Conservation (phyloP, 2,329 filamentous ascomycete species). For the Sporothrix protearum region DNA sequence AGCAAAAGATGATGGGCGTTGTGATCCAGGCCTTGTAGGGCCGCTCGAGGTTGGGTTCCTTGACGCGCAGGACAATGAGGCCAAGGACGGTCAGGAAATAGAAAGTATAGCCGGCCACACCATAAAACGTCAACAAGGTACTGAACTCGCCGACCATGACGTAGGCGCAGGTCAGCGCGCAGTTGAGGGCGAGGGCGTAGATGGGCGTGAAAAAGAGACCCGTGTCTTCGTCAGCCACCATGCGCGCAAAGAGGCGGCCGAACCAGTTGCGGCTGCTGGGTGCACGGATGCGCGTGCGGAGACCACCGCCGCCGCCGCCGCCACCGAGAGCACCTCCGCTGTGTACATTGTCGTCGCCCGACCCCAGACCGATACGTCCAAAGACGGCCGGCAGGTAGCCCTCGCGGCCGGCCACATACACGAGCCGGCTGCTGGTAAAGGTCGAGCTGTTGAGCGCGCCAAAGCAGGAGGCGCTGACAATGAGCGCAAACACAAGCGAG, state of each 20-base stretch:
- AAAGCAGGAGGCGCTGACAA: constrained; percentile 89
- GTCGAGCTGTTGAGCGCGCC: constrained; percentile 91
- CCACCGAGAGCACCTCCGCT: neutral
- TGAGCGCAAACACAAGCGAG: constrained; percentile 77
- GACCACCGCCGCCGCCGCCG: constrained; percentile 16
- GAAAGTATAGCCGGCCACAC: constrained; percentile 93
- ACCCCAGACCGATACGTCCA: constrained; percentile 71
- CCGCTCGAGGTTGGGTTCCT: constrained; percentile 80
- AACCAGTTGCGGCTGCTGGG: constrained; percentile 55
- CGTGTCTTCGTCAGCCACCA: constrained; percentile 71
- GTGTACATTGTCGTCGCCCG: constrained; percentile 16
- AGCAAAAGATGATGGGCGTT: constrained; percentile 97
- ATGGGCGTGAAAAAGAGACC: constrained; percentile 93
- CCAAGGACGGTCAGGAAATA: constrained; percentile 96
- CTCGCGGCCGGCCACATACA: constrained; percentile 93
- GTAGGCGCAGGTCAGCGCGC: constrained; percentile 68
- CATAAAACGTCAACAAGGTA: constrained; percentile 93
- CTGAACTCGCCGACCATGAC: constrained; percentile 84
- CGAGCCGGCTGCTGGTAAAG: constrained; percentile 86
- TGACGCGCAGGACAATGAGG: constrained; percentile 82
- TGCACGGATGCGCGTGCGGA: constrained; percentile 29
- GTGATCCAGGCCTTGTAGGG: constrained; percentile 96
- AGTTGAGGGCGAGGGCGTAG: constrained; percentile 82
- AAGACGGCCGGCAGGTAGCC: constrained; percentile 85
- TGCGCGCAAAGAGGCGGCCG: constrained; percentile 54